phyloP scores from a whole-genome alignment of 1,139 yeast genomes.

The Hansenula anomala region DNA sequence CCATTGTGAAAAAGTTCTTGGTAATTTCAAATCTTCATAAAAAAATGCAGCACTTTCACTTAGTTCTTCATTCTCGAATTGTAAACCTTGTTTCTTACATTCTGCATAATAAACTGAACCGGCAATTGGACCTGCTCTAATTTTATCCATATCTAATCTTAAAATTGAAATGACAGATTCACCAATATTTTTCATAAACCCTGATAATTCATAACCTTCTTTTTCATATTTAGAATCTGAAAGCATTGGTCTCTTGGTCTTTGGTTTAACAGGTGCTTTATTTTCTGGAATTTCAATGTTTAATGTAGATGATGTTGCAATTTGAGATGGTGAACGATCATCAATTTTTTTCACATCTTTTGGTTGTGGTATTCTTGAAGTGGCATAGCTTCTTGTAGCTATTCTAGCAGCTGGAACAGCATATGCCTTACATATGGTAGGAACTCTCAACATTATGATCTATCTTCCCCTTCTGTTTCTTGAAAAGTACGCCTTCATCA shows the following conservation, averaged over 20 bases:
- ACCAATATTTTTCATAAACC: slow-evolving; percentile 69
- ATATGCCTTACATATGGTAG: background rate
- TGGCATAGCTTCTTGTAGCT: background rate
- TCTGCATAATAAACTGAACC: slow-evolving; percentile 84
- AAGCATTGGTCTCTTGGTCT: slow-evolving; percentile 41
- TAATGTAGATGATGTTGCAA: slow-evolving; percentile 20
- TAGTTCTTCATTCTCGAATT: slow-evolving; percentile 64
- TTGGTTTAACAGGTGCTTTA: slow-evolving; percentile 23
- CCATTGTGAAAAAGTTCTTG: slow-evolving; percentile 90
- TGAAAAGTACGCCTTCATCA: too few relatives aligned
- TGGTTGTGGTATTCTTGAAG: slow-evolving; percentile 5
- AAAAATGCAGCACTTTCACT: slow-evolving; percentile 64
- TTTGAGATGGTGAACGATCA: slow-evolving; percentile 17
- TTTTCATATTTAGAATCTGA: slow-evolving; percentile 57
- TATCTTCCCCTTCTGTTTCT: too few relatives aligned
- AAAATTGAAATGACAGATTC: slow-evolving; percentile 64
- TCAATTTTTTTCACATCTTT: slow-evolving; percentile 12
- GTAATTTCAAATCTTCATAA: slow-evolving; percentile 77
- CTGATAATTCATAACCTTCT: slow-evolving; percentile 52
- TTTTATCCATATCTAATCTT: slow-evolving; percentile 83
- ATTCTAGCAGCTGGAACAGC: background rate
- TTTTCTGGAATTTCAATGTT: slow-evolving; percentile 17
- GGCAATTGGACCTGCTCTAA: slow-evolving; percentile 92
- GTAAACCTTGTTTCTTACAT: slow-evolving; percentile 81
- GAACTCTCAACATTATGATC: too few relatives aligned